A percentile compares a stretch with the other conserved stretches of the same genome.
Evolutionary conservation across 805 yeast genomes (phyloP).

Genomic region (Pichia membranifaciens): DNA sequence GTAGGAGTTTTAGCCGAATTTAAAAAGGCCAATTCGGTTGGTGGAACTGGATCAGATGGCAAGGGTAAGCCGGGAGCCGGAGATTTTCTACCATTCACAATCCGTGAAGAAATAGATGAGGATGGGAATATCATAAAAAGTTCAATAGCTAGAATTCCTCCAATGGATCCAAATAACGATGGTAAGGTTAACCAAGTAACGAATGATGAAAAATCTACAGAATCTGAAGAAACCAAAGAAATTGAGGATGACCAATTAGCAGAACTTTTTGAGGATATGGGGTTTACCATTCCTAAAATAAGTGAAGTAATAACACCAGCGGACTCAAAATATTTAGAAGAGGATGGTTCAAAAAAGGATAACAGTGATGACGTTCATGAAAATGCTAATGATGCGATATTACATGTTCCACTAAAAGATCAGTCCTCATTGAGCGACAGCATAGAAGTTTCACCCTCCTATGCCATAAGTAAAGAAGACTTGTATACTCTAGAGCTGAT

Average conservation of each 20-base stretch:
- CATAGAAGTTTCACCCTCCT: constrained; percentile 7
- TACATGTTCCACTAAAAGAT: constrained; percentile 5
- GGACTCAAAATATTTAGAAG: too few relatives aligned
- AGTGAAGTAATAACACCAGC: too few relatives aligned
- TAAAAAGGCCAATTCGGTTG: not conserved
- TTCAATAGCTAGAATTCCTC: constrained; percentile 32
- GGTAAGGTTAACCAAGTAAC: not conserved
- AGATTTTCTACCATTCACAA: constrained; percentile 49
- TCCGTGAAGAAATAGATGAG: constrained; percentile 74
- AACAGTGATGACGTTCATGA: not conserved
- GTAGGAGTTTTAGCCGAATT: too few relatives aligned
- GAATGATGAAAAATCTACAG: not conserved
- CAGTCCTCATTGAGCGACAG: not conserved
- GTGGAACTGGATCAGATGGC: not conserved
- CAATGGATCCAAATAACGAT: constrained; percentile 11
- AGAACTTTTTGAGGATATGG: constrained; percentile 33
- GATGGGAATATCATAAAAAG: constrained; percentile 58
- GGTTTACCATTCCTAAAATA: constrained; percentile 13
- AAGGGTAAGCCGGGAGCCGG: not conserved
- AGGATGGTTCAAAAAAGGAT: not conserved
- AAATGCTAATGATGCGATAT: not conserved
- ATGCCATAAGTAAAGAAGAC: constrained; percentile 39
- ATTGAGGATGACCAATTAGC: constrained; percentile 29
- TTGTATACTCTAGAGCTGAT: constrained; percentile 47
- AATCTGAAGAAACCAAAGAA: constrained; percentile 9